Conservation (phyloP, 129 eudicot species). For the Flaveria robusta region DNA sequence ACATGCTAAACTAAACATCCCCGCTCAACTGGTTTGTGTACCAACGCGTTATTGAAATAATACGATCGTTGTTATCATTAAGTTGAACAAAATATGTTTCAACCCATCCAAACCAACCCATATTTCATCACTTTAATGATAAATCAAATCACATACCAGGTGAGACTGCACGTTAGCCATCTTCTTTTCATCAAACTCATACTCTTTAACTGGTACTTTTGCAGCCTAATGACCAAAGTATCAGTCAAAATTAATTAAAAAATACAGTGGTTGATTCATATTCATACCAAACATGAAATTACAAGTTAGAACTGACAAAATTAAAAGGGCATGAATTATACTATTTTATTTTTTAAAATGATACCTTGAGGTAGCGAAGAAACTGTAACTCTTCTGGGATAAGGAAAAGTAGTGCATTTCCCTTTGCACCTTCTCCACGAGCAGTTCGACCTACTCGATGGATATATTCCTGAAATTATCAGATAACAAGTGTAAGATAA, state of each 20-base stretch:
- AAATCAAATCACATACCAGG: conserved; percentile 53
- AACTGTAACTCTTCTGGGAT: conserved; percentile 84
- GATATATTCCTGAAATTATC: conserved; percentile 73
- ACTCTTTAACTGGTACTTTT: conserved; percentile 83
- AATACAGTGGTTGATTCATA: not conserved
- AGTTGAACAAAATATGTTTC: not conserved
- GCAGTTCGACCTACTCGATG: conserved; percentile 98
- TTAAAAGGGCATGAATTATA: not conserved
- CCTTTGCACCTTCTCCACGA: conserved; percentile 94
- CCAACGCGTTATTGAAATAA: not conserved
- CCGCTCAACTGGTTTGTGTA: not conserved
- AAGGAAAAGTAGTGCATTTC: conserved; percentile 78
- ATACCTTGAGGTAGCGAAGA: conserved; percentile 79
- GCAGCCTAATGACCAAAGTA: conserved; percentile 54
- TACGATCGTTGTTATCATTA: not conserved
- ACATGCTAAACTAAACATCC: conserved; percentile 1
- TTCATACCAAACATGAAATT: not conserved
- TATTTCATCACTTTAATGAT: not conserved
- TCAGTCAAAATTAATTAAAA: not conserved
- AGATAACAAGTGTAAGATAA: conserved; percentile 6
- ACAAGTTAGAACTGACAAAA: not conserved
- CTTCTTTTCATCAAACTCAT: conserved; percentile 68
- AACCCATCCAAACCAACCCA: not conserved
- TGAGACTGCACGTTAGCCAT: conserved; percentile 77
- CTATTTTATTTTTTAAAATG: not conserved